phyloP scores from a whole-genome alignment of 2,329 filamentous ascomycete genomes.

The Phaeosphaeria sp. region DNA sequence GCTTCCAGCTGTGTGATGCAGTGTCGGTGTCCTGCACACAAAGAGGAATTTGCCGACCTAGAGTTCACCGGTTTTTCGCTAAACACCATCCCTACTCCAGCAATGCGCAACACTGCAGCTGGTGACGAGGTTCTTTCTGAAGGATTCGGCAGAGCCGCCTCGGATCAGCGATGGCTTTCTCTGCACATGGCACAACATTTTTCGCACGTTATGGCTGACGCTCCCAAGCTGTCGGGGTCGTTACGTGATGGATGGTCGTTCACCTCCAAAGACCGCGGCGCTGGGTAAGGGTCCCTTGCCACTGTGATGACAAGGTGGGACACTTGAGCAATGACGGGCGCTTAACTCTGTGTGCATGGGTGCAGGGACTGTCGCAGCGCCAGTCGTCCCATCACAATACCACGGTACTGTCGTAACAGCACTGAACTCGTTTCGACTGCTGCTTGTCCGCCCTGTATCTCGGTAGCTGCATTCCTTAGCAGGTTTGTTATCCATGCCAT shows the following conservation, averaged over 20 bases:
- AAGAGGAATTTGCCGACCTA: not conserved
- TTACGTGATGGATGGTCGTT: not conserved
- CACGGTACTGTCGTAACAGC: not conserved
- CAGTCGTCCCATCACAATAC: not conserved
- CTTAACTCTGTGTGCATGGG: not conserved
- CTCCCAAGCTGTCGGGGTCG: constrained; percentile 23
- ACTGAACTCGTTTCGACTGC: not conserved
- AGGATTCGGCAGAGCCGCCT: constrained; percentile 30
- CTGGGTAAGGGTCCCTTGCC: constrained; percentile 19
- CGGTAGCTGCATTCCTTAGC: constrained; percentile 4
- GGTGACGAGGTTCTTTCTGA: constrained; percentile 1
- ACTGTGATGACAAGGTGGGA: constrained; percentile 8
- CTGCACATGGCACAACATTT: constrained; percentile 18
- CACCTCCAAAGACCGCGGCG: not conserved
- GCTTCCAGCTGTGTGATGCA: not conserved
- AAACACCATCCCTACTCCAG: not conserved
- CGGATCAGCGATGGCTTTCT: constrained; percentile 19
- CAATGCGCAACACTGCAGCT: not conserved
- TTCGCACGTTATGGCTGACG: constrained; percentile 23
- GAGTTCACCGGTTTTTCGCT: constrained; percentile 19
- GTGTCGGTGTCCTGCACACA: not conserved
- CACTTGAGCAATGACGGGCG: not conserved
- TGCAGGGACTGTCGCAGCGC: not conserved
- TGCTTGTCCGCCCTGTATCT: constrained; percentile 4
- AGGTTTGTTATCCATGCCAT: constrained; percentile 20